These are phyloP conservation scores for Cyclotella cryptica DNA, from an alignment of 108 stramenopile species.

Conservation along the genomic window DNA sequence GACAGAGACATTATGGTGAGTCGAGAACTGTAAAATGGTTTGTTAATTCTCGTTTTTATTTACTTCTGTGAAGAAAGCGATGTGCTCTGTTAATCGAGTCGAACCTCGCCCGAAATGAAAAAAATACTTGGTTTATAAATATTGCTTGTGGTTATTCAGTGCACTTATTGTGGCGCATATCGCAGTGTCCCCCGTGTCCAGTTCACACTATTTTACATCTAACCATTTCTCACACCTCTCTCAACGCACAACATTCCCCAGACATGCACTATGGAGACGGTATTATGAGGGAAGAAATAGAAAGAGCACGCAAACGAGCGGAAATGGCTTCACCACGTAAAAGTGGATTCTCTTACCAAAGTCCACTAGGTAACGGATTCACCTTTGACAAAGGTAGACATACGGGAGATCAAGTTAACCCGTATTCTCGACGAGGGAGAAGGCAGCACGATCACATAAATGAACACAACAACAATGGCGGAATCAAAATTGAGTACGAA, in stretches of 20 bases:
- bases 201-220: not conserved
- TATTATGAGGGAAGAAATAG: conserved; percentile 79
- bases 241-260: conserved; percentile 5
- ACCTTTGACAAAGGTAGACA: conserved; percentile 31
- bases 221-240: not conserved
- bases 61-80: too few species aligned
- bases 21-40: not conserved
- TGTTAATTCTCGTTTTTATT: too few species aligned
- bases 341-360: conserved; percentile 71
- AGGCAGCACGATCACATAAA: conserved; percentile 21
- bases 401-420: conserved; percentile 37
- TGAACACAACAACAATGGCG: conserved; percentile 21
- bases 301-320: conserved; percentile 64
- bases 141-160: too few species aligned
- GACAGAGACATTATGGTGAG: conserved; percentile 69
- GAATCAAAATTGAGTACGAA: conserved; percentile 50
- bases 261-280: conserved; percentile 91
- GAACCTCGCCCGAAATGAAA: not conserved
- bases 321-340: conserved; percentile 55
- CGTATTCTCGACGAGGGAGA: conserved; percentile 37
- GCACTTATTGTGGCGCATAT: too few species aligned
- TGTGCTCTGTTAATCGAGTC: too few species aligned
- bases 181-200: too few species aligned
- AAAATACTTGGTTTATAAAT: too few species aligned
- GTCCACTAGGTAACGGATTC: conserved; percentile 84